These are phyloP conservation scores for Coemansia sp. DNA, from an alignment of 192 early-diverging fungal species.

Conservation along the genomic window DNA sequence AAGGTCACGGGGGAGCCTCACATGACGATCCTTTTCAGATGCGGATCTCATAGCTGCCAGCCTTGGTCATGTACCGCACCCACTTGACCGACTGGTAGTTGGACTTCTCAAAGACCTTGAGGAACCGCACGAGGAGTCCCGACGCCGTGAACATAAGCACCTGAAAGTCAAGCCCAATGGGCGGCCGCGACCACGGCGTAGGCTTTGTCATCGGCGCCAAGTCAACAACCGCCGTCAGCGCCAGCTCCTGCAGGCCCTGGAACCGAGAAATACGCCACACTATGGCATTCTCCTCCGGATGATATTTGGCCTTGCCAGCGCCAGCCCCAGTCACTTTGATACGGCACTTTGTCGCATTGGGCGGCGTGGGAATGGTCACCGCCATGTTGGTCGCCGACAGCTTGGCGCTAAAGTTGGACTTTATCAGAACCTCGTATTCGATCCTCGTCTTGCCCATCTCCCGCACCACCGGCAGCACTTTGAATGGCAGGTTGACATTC, in stretches of 20 bases:
- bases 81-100: constrained; percentile 98
- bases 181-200: constrained; percentile 91
- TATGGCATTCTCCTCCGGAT: constrained; percentile 88
- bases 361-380: constrained; percentile 87
- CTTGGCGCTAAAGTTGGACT: constrained; percentile 86
- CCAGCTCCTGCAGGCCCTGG: constrained; percentile 86
- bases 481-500: constrained; percentile 94
- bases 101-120: constrained; percentile 97
- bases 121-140: constrained; percentile 91
- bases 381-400: constrained; percentile 87
- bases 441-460: constrained; percentile 78
- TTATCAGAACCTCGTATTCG: constrained; percentile 88
- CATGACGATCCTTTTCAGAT: constrained; percentile 10
- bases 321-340: constrained; percentile 66
- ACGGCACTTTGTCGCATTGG: constrained; percentile 80
- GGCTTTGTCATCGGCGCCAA: constrained; percentile 81
- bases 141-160: constrained; percentile 98
- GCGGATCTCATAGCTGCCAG: constrained; percentile 56
- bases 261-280: constrained; percentile 94
- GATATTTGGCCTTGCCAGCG: constrained; percentile 91
- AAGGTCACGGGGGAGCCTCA: too few relatives aligned
- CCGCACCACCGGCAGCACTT: constrained; percentile 88
- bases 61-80: constrained; percentile 98
- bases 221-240: constrained; percentile 79
- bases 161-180: constrained; percentile 85